phyloP scores from a whole-genome alignment of 2,329 filamentous ascomycete species.

The Colletotrichum sublineola region DNA sequence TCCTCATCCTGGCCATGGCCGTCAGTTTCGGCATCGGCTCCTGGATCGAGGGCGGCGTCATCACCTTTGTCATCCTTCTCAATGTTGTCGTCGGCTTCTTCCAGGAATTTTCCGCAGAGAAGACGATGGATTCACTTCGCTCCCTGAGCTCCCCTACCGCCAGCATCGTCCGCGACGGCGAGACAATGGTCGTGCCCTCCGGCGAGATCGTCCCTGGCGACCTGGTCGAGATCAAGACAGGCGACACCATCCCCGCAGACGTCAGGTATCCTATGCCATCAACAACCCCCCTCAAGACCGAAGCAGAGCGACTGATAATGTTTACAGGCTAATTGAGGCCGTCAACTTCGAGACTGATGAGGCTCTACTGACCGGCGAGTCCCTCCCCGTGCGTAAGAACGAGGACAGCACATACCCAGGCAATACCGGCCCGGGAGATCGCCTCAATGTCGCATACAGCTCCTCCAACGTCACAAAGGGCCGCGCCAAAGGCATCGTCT shows the following conservation, averaged over 20 bases:
- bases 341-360: constrained; percentile 67
- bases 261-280: constrained; percentile 47
- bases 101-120: constrained; percentile 68
- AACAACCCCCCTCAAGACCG: neutral
- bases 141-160: constrained; percentile 65
- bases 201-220: constrained; percentile 69
- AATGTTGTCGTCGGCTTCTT: constrained; percentile 68
- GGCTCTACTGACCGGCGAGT: constrained; percentile 74
- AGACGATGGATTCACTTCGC: constrained; percentile 66
- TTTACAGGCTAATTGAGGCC: constrained; percentile 58
- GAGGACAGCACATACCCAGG: constrained; percentile 61
- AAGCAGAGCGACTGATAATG: constrained; percentile 16
- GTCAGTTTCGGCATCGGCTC: constrained; percentile 66
- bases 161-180: constrained; percentile 63
- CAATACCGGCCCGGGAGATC: constrained; percentile 70
- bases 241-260: constrained; percentile 60
- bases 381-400: constrained; percentile 69
- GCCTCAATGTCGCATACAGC: constrained; percentile 73
- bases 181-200: constrained; percentile 64
- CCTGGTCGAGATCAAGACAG: constrained; percentile 67
- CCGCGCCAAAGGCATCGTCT: constrained; percentile 70
- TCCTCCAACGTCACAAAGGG: constrained; percentile 74
- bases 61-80: constrained; percentile 64
- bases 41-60: constrained; percentile 68
- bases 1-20: constrained; percentile 66